Conservation (phyloP, 352 stramenopile genomes). For the Phytophthora cactorum region DNA sequence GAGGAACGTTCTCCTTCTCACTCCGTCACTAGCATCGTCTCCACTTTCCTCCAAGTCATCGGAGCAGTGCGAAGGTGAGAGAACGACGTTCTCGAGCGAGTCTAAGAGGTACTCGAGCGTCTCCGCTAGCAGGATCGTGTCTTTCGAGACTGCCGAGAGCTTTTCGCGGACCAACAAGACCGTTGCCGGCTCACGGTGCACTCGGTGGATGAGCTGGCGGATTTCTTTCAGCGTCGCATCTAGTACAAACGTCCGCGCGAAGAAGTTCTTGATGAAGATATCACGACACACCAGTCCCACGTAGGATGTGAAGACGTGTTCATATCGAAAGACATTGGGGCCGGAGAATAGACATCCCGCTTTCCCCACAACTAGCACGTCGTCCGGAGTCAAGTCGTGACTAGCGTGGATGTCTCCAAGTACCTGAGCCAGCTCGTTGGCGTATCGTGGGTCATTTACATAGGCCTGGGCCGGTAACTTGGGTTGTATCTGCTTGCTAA, state of each 20-base stretch:
- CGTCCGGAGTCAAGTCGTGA: constrained; percentile 95
- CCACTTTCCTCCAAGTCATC: constrained; percentile 40
- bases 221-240: constrained; percentile 96
- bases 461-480: constrained; percentile 96
- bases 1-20: constrained; percentile 17
- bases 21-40: constrained; percentile 47
- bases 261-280: constrained; percentile 98
- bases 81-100: constrained; percentile 91
- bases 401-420: constrained; percentile 94
- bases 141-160: constrained; percentile 92
- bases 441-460: constrained; percentile 93
- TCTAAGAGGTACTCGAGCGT: constrained; percentile 96
- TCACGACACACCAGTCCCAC: constrained; percentile 96
- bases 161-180: constrained; percentile 90
- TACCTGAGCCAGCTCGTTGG: constrained; percentile 96
- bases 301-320: constrained; percentile 95
- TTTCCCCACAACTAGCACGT: constrained; percentile 95
- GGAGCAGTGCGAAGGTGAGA: constrained; percentile 28
- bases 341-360: constrained; percentile 94
- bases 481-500: constrained; percentile 96
- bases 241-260: constrained; percentile 96
- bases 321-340: constrained; percentile 95
- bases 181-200: constrained; percentile 86
- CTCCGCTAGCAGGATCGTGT: constrained; percentile 96
- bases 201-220: constrained; percentile 88